Conservation (phyloP, 306 rosid genomes). For the Leucaena leucocephala region DNA sequence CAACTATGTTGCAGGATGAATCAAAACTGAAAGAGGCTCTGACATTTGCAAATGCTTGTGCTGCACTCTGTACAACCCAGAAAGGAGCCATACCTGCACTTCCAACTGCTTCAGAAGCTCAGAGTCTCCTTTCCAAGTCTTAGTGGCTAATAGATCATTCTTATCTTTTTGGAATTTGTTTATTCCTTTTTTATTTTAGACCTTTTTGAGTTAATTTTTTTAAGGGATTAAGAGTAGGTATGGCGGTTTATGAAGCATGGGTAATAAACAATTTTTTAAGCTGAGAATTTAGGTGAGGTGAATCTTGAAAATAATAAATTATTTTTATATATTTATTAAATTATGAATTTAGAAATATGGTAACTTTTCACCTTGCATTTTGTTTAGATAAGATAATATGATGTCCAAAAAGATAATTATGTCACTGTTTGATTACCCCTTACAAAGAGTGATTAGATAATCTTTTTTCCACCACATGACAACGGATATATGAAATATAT, state of each 20-base stretch:
- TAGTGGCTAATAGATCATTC: slow-evolving; percentile 32
- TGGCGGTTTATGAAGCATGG: background rate
- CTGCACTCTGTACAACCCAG: slow-evolving; percentile 63
- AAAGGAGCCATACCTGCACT: slow-evolving; percentile 82
- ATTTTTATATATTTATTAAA: background rate
- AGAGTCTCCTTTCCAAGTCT: slow-evolving; percentile 43
- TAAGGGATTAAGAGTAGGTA: background rate
- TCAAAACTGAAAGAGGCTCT: slow-evolving; percentile 61
- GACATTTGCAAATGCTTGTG: slow-evolving; percentile 65
- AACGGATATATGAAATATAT: background rate
- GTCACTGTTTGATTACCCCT: no score
- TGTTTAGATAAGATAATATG: background rate
- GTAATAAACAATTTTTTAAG: background rate
- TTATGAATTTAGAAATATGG: background rate
- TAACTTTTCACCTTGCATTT: background rate
- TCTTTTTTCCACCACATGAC: no score
- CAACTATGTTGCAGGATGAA: slow-evolving; percentile 41
- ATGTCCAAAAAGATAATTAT: background rate
- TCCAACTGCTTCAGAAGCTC: slow-evolving; percentile 51
- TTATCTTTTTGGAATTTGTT: background rate
- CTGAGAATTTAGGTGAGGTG: background rate
- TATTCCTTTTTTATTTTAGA: background rate
- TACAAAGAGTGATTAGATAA: no score
- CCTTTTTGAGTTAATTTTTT: background rate
- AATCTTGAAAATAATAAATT: background rate